Conservation (phyloP, 208 protist genomes). For the Leishmania martiniquensis region DNA sequence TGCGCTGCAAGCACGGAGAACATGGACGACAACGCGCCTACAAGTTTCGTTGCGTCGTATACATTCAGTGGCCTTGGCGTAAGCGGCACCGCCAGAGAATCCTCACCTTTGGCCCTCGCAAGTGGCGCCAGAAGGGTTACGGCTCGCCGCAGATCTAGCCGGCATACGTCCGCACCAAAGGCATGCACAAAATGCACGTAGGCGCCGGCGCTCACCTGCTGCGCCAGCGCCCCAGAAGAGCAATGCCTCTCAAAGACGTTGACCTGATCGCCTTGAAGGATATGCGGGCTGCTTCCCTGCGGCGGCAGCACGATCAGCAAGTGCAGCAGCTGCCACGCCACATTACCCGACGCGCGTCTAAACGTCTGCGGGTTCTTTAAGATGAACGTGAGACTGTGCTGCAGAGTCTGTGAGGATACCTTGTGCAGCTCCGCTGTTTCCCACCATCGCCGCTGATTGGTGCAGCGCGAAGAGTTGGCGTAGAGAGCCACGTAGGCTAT, state of each 20-base stretch:
- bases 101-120: background rate
- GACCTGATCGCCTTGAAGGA: background rate
- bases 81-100: too few species aligned
- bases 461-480: constrained; percentile 20
- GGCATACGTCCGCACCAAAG: constrained; percentile 7
- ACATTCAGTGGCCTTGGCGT: constrained; percentile 12
- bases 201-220: constrained; percentile 8
- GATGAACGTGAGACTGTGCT: constrained; percentile 1
- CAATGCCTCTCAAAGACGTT: constrained; percentile 8
- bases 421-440: background rate
- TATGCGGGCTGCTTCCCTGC: background rate
- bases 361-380: background rate
- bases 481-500: constrained; percentile 61
- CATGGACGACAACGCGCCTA: constrained; percentile 11
- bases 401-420: constrained; percentile 10
- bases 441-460: constrained; percentile 19
- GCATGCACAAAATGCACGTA: constrained; percentile 26
- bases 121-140: constrained; percentile 8
- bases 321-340: constrained; percentile 36
- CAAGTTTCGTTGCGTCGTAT: constrained; percentile 22
- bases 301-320: constrained; percentile 18
- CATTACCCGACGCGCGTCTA: constrained; percentile 12
- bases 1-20: constrained; percentile 2
- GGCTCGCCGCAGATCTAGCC: background rate
- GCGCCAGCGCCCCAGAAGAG: background rate